Conservation (phyloP, 73 alveolate genomes). For the Halteria grandinella region DNA sequence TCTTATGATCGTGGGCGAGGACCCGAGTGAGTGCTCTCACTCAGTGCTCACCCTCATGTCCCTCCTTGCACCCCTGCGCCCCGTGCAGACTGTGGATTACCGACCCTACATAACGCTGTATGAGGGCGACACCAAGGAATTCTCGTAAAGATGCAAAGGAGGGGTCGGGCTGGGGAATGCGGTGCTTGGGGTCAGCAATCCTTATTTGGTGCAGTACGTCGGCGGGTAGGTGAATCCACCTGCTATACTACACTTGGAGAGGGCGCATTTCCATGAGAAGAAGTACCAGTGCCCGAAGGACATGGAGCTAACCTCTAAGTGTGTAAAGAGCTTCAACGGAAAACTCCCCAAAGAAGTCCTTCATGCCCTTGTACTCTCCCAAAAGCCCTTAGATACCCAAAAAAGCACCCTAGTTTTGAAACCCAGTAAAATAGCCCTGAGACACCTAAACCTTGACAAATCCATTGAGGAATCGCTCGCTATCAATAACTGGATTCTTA, state of each 20-base stretch:
- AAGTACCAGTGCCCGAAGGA: slow-evolving; percentile 51
- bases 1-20: slow-evolving; percentile 40
- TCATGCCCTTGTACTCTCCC: too few species aligned
- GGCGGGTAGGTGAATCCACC: slow-evolving; percentile 34
- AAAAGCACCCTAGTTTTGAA: slow-evolving; percentile 4
- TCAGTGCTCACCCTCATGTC: slow-evolving; percentile 44
- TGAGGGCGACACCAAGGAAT: slow-evolving; percentile 53
- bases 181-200: slow-evolving; percentile 56
- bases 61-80: slow-evolving; percentile 43
- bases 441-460: slow-evolving; percentile 23
- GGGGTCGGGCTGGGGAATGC: slow-evolving; percentile 34
- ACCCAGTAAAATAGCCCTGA: slow-evolving; percentile 30
- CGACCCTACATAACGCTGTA: slow-evolving; percentile 56
- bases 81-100: slow-evolving; percentile 34
- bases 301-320: slow-evolving; percentile 7
- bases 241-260: slow-evolving; percentile 36
- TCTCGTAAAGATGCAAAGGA: neutral
- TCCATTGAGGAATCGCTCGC: slow-evolving; percentile 46
- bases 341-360: slow-evolving; percentile 48
- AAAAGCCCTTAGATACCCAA: neutral
- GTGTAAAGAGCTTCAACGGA: neutral
- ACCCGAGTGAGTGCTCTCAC: slow-evolving; percentile 58
- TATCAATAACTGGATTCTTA: slow-evolving; percentile 54
- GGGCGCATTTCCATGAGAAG: slow-evolving; percentile 43
- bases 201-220: slow-evolving; percentile 11